phyloP scores from a whole-genome alignment of 2,329 filamentous ascomycete species.

The Aspergillus piperis region DNA sequence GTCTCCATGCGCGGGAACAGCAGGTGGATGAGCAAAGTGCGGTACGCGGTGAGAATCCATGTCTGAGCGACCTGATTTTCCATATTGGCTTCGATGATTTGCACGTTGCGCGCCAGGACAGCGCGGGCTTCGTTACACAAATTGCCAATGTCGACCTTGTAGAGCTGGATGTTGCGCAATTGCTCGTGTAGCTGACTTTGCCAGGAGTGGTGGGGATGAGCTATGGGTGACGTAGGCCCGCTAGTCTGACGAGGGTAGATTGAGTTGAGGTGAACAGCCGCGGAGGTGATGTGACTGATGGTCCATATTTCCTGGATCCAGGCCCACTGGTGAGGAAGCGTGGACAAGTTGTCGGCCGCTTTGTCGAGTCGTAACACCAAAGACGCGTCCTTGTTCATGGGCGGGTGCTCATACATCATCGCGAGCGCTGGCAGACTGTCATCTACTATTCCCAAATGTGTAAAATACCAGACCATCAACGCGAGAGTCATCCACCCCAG shows the following conservation, averaged over 20 bases:
- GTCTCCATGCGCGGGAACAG: not conserved
- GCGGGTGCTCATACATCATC: not conserved
- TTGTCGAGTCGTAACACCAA: not conserved
- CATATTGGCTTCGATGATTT: not conserved
- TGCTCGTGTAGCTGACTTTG: not conserved
- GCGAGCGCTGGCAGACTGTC: not conserved
- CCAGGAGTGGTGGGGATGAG: not conserved
- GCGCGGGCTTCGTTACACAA: not conserved
- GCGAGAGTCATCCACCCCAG: not conserved
- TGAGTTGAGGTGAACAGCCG: not conserved
- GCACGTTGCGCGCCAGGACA: not conserved
- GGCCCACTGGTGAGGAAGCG: not conserved
- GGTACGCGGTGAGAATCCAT: not conserved
- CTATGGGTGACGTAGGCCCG: not conserved
- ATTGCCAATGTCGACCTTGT: not conserved
- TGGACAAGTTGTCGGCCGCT: not conserved
- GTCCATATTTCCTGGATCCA: slow-evolving; percentile 3
- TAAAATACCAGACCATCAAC: not conserved
- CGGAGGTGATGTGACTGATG: slow-evolving; percentile 1
- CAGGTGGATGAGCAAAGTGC: not conserved
- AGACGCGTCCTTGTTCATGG: not conserved
- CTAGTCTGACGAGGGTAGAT: not conserved
- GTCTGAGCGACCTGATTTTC: not conserved
- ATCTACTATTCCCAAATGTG: not conserved
- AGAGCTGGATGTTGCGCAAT: not conserved